A percentile compares a stretch with the other conserved stretches of the same genome.
Conservation (phyloP, 2,329 filamentous ascomycete species). For the Leptoxyphium fumago region DNA sequence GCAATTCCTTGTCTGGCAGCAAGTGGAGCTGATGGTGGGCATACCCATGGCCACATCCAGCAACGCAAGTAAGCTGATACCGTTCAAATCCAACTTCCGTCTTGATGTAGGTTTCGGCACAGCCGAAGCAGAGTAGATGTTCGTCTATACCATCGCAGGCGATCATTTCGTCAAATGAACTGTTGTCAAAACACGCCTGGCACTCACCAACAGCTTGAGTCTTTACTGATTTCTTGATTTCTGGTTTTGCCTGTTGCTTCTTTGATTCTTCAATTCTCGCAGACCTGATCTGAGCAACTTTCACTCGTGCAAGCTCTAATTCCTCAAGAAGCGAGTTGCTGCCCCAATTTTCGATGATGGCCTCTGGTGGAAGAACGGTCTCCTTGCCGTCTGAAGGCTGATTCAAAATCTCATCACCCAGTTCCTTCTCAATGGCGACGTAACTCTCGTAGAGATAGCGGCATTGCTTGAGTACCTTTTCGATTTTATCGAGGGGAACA, state of each 20-base stretch:
- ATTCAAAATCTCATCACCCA: constrained; percentile 3
- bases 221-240: constrained; percentile 18
- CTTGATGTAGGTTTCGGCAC: constrained; percentile 51
- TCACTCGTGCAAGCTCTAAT: constrained; percentile 18
- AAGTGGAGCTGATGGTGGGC: constrained; percentile 36
- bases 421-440: constrained; percentile 16
- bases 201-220: constrained; percentile 47
- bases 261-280: constrained; percentile 4
- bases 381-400: too few species aligned
- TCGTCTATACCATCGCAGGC: constrained; percentile 44
- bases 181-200: constrained; percentile 51
- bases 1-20: constrained; percentile 44
- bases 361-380: too few species aligned
- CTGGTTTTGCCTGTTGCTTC: constrained; percentile 16
- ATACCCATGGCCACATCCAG: constrained; percentile 51
- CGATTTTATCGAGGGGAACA: constrained; percentile 23
- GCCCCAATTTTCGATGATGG: too few species aligned
- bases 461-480: constrained; percentile 13
- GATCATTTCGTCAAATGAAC: constrained; percentile 51
- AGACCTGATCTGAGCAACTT: background rate
- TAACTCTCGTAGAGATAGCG: constrained; percentile 26
- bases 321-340: constrained; percentile 13
- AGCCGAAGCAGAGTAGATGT: constrained; percentile 58
- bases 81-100: constrained; percentile 53
- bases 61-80: constrained; percentile 51